Evolutionary conservation across 106 monocot genomes (phyloP).

Genomic region (Allium fistulosum): DNA sequence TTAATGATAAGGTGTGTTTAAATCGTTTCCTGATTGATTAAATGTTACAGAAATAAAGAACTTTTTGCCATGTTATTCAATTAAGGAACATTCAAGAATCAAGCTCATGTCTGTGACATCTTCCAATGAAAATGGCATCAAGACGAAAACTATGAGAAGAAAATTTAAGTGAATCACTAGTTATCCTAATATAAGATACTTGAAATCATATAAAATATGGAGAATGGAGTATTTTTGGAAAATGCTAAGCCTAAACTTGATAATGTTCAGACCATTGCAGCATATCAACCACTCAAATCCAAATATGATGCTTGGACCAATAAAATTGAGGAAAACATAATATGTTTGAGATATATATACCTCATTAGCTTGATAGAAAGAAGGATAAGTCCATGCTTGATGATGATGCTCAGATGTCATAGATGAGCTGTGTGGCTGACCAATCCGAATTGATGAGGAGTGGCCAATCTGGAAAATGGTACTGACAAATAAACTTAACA

Average conservation of each 20-base stretch:
- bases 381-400: conserved; percentile 19
- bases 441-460: conserved; percentile 12
- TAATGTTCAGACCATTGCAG: background rate
- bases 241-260: background rate
- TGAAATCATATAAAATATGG: background rate
- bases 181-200: background rate
- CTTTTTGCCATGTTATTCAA: background rate
- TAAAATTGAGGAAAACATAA: background rate
- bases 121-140: too few relatives aligned
- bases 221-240: background rate
- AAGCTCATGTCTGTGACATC: too few relatives aligned
- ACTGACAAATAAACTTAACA: background rate
- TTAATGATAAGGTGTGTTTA: too few relatives aligned
- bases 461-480: conserved; percentile 22
- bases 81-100: too few relatives aligned
- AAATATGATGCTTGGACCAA: background rate
- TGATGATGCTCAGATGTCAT: conserved; percentile 15
- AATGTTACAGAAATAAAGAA: too few relatives aligned
- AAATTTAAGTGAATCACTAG: background rate
- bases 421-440: conserved; percentile 19
- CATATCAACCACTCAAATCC: too few relatives aligned
- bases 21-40: too few relatives aligned
- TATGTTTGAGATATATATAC: conserved; percentile 11
- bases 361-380: conserved; percentile 24
- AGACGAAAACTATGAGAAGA: background rate